Percentiles rank a stretch among this genome's conserved stretches.
Conservation (phyloP, 768 basidiomycete genomes). For the Pilatotrama ljubarskyi region DNA sequence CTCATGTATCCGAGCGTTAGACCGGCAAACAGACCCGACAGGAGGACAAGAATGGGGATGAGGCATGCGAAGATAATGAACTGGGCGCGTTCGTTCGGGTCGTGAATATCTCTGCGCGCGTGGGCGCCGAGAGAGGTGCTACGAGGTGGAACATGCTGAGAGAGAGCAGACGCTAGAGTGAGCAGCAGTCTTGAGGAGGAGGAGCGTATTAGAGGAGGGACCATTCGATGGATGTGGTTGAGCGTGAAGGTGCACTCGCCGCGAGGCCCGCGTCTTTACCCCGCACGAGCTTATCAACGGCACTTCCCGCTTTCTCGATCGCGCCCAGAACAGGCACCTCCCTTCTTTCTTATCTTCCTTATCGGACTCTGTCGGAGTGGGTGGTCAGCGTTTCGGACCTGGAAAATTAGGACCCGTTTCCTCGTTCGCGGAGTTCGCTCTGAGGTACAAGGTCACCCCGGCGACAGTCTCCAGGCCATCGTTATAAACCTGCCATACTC, state of each 20-base stretch:
- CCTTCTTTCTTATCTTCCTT: not conserved
- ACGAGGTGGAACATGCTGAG: slow-evolving; percentile 27
- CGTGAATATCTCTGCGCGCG: slow-evolving; percentile 33
- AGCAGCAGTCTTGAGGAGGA: slow-evolving; percentile 29
- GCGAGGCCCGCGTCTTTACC: slow-evolving; percentile 10
- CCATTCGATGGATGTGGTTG: slow-evolving; percentile 29
- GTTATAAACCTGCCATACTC: not conserved
- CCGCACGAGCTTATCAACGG: slow-evolving; percentile 22
- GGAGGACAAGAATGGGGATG: slow-evolving; percentile 80
- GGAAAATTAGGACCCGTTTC: not conserved
- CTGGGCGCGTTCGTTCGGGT: slow-evolving; percentile 22
- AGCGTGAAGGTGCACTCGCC: slow-evolving; percentile 7
- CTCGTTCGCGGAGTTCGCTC: not conserved
- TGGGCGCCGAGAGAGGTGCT: slow-evolving; percentile 16
- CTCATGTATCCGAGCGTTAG: slow-evolving; percentile 92
- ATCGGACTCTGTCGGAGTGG: slow-evolving; percentile 5
- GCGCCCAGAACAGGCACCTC: slow-evolving; percentile 1
- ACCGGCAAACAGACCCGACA: slow-evolving; percentile 89
- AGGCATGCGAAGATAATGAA: slow-evolving; percentile 52
- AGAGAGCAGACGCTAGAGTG: slow-evolving; percentile 27
- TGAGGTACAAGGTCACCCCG: not conserved
- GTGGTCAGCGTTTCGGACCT: not conserved
- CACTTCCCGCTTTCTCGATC: not conserved
- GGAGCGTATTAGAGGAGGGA: slow-evolving; percentile 26
- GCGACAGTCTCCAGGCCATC: not conserved